These are phyloP conservation scores for Starmerella apicola DNA, from an alignment of 805 yeast genomes.

Conservation along the genomic window DNA sequence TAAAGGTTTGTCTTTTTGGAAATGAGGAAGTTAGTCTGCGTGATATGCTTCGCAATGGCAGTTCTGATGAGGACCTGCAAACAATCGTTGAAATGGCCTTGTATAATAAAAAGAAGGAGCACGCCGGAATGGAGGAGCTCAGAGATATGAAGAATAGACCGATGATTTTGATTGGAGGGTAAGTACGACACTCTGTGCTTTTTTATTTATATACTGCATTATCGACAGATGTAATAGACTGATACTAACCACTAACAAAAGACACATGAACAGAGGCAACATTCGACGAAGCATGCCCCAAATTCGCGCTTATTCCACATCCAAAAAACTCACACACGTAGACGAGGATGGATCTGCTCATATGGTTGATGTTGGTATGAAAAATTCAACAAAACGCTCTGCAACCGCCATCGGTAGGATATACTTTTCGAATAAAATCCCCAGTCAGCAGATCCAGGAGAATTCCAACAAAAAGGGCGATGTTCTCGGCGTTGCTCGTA, in stretches of 20 bases:
- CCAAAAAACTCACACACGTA: conserved; percentile 31
- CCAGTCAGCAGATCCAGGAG: conserved; percentile 27
- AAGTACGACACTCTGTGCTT: conserved; percentile 8
- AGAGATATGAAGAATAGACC: conserved; percentile 40
- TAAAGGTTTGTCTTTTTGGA: conserved; percentile 44
- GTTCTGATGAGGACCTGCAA: conserved; percentile 30
- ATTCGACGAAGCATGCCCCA: too few species aligned
- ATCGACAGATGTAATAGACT: background rate
- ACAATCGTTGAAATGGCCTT: conserved; percentile 36
- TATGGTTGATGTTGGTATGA: conserved; percentile 40
- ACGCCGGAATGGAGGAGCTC: conserved; percentile 39
- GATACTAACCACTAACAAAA: background rate
- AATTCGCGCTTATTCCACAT: background rate
- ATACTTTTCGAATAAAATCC: conserved; percentile 28
- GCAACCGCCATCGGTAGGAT: conserved; percentile 37
- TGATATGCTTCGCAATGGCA: conserved; percentile 33
- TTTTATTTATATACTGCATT: background rate
- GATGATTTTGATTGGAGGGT: conserved; percentile 48
- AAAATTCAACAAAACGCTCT: conserved; percentile 30
- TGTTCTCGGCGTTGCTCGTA: conserved; percentile 36
- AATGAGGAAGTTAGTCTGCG: conserved; percentile 39
- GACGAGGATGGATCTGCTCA: conserved; percentile 33
- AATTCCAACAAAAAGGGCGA: conserved; percentile 41
- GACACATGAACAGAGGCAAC: too few species aligned
- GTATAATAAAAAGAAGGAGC: conserved; percentile 36